Evolutionary conservation across 2,329 filamentous ascomycete species (phyloP).

Genomic region (Pestalotiopsis fici): DNA sequence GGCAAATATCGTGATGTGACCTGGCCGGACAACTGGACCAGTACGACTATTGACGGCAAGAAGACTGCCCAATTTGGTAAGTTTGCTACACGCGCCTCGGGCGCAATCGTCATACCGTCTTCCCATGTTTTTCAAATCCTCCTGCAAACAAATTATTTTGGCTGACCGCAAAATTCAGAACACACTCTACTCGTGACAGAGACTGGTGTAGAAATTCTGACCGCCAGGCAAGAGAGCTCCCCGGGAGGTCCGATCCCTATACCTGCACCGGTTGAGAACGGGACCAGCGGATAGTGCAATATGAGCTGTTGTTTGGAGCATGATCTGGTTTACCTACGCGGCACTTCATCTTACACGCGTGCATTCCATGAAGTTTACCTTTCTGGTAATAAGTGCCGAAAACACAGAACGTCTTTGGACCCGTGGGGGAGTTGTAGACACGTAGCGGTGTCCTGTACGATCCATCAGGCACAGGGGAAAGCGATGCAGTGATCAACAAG

Average conservation of each 20-base stretch:
- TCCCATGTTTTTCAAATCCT: not conserved
- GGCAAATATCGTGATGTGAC: conserved; percentile 91
- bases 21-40: conserved; percentile 99
- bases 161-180: conserved; percentile 47
- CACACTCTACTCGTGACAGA: conserved; percentile 85
- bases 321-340: not conserved
- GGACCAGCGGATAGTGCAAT: conserved; percentile 11
- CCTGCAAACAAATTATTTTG: not conserved
- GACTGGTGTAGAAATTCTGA: conserved; percentile 80
- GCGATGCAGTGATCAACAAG: not conserved
- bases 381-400: too few species aligned
- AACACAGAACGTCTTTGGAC: too few species aligned
- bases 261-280: conserved; percentile 31
- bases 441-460: too few species aligned
- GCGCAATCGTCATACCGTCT: not conserved
- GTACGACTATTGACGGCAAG: conserved; percentile 86
- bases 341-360: not conserved
- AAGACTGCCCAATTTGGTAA: conserved; percentile 89
- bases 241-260: conserved; percentile 74
- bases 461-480: not conserved
- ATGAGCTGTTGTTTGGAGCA: not conserved
- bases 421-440: too few species aligned
- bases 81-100: conserved; percentile 27
- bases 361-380: not conserved
- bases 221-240: conserved; percentile 70